phyloP scores from a whole-genome alignment of 345 rosid species.

The Populus tremula region DNA sequence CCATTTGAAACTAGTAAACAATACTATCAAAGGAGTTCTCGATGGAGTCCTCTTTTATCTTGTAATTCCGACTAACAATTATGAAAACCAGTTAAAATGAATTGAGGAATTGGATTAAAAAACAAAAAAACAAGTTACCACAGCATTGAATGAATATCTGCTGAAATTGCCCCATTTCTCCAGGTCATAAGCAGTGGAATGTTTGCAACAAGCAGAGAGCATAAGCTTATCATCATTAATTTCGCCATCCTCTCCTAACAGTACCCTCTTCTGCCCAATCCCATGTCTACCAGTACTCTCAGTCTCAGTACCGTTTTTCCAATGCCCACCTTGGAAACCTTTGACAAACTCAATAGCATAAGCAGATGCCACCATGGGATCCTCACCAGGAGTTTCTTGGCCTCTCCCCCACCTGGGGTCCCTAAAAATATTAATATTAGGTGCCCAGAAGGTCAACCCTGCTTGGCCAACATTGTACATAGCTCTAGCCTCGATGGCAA shows the following conservation, averaged over 20 bases:
- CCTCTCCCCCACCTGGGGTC: slow-evolving; percentile 99
- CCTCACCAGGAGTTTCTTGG: slow-evolving; percentile 95
- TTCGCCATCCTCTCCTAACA: slow-evolving; percentile 24
- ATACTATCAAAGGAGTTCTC: neutral
- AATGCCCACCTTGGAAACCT: slow-evolving; percentile 61
- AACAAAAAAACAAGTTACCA: slow-evolving; percentile 39
- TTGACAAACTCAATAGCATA: slow-evolving; percentile 67
- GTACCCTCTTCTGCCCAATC: slow-evolving; percentile 25
- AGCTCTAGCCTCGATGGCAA: slow-evolving; percentile 72
- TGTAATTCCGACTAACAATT: neutral
- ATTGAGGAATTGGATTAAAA: neutral
- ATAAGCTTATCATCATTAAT: slow-evolving; percentile 46
- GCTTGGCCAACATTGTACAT: slow-evolving; percentile 86
- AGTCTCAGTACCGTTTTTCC: slow-evolving; percentile 18
- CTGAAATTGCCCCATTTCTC: slow-evolving; percentile 75
- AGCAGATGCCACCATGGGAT: slow-evolving; percentile 73
- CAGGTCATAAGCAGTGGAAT: slow-evolving; percentile 86
- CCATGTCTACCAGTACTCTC: slow-evolving; percentile 9
- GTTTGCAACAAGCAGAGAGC: slow-evolving; percentile 96
- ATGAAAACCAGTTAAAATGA: neutral
- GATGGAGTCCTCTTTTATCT: neutral
- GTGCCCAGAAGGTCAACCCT: slow-evolving; percentile 94
- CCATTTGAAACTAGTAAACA: neutral
- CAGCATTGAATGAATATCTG: slow-evolving; percentile 83
- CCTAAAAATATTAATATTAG: slow-evolving; percentile 76